Evolutionary conservation across 1,139 yeast species (phyloP).

Genomic region (Zhuliangozyma parablackwelliae): DNA sequence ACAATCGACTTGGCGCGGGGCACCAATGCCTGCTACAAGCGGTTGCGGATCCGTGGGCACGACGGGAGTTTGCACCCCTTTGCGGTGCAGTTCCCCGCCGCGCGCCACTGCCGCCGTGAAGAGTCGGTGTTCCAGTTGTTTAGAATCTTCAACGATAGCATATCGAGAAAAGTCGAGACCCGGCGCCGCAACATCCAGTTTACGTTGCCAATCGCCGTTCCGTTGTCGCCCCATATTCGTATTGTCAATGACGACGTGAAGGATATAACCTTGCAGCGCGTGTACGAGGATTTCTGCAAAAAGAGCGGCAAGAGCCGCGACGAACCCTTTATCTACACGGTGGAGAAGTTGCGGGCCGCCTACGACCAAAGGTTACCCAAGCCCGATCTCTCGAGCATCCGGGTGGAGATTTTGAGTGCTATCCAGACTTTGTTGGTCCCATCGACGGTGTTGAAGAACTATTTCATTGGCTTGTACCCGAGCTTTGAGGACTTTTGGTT

Average conservation of each 20-base stretch:
- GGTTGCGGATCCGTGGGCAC: constrained; percentile 86
- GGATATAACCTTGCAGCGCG: constrained; percentile 75
- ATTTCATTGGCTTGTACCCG: constrained; percentile 58
- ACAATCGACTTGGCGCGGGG: constrained; percentile 87
- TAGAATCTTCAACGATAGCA: constrained; percentile 78
- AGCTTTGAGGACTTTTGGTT: constrained; percentile 94
- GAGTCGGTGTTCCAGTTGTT: constrained; percentile 90
- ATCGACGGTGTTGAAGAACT: constrained; percentile 72
- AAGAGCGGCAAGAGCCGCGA: constrained; percentile 73
- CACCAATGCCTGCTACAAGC: constrained; percentile 85
- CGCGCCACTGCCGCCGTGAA: constrained; percentile 94
- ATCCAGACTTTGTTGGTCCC: constrained; percentile 88
- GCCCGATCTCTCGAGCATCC: constrained; percentile 84
- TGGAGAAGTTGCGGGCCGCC: constrained; percentile 86
- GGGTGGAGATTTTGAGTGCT: constrained; percentile 86
- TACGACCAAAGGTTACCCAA: constrained; percentile 89
- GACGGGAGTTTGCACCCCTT: constrained; percentile 90
- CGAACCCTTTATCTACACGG: constrained; percentile 83
- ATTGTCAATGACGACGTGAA: constrained; percentile 80
- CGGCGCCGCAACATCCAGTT: constrained; percentile 82
- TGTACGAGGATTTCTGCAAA: constrained; percentile 86
- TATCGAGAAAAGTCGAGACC: constrained; percentile 79
- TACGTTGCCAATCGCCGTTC: constrained; percentile 88
- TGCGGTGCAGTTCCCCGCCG: constrained; percentile 97
- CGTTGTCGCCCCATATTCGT: constrained; percentile 91